These are phyloP conservation scores for Aspergillus glaucus DNA, from an alignment of 2,329 filamentous ascomycete species.

Conservation along the genomic window DNA sequence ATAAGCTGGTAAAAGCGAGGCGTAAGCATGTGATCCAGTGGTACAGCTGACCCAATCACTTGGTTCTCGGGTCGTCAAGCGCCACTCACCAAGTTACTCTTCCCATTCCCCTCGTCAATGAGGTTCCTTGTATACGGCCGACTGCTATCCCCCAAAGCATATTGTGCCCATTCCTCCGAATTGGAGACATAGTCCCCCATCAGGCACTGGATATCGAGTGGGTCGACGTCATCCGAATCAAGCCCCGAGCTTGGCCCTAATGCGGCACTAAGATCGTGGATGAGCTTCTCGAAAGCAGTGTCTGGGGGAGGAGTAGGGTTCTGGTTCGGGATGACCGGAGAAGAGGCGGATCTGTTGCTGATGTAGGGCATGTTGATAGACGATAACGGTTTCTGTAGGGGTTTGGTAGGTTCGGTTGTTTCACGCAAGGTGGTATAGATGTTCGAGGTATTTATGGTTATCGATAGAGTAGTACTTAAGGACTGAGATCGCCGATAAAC, in stretches of 20 bases:
- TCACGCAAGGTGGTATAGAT: not conserved
- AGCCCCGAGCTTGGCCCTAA: constrained; percentile 77
- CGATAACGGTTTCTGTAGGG: not conserved
- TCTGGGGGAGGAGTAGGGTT: constrained; percentile 7
- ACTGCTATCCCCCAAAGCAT: constrained; percentile 64
- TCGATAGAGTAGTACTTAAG: no score
- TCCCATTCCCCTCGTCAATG: constrained; percentile 82
- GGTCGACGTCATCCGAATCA: constrained; percentile 73
- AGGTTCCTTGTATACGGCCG: constrained; percentile 79
- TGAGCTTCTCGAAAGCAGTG: constrained; percentile 59
- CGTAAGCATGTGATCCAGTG: constrained; percentile 5
- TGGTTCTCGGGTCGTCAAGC: not conserved
- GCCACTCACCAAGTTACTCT: constrained; percentile 61
- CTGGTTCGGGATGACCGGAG: constrained; percentile 5
- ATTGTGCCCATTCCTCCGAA: constrained; percentile 65
- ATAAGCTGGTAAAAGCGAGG: constrained; percentile 55
- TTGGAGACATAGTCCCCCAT: constrained; percentile 70
- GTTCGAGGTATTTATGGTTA: not conserved
- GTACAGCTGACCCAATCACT: not conserved
- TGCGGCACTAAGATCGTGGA: constrained; percentile 64
- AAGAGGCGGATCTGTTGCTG: constrained; percentile 11
- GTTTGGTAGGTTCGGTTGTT: not conserved
- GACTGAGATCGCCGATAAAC: no score
- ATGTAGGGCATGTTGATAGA: constrained; percentile 29
- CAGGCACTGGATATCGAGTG: constrained; percentile 60